Evolutionary conservation across 2,329 filamentous ascomycete genomes (phyloP), one percentile per base, ranked within the genome.

Genomic region (Colletotrichum sublineola): DNA sequence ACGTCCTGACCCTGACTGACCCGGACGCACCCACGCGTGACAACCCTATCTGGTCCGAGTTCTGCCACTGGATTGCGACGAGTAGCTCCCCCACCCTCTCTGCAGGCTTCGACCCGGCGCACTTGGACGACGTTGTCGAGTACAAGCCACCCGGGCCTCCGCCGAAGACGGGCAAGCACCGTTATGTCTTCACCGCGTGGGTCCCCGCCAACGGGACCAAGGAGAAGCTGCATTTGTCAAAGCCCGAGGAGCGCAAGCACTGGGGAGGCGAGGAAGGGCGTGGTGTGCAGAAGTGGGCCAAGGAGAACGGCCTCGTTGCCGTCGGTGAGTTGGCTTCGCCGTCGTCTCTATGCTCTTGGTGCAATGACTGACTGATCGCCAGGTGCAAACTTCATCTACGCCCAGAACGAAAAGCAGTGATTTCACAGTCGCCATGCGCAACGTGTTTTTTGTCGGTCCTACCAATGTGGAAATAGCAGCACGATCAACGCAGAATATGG

Each of bases 21-120:
- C 84, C 84, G 0, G 84, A 86, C 65, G 84, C 84, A 1, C 82
- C 82, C 0, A 84, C 83, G 0, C 80, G 82, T 5, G 77, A 82
- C 52, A 76, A 85, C 67, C 83, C 83, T 3, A 80, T 82, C 68
- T 85, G 82, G 82, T 81, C 82, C 8, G 84, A 86, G 77, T 80
- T 84, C 76, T 86, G 84, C 73, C 84, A 86, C 75, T 85, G 83
- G 82, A 81, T 86, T 58, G 80, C 81, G 4, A 81, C 81, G 0
- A 79, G 79, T 31, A 67, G 82, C 31, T 77, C 77, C 29, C 64
- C 74, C 3, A 57, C 75, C 8, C 46, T 67, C 9, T 75, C 75
- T 12, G 48, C 44, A 8, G 67, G 72, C 1, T 50, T 77, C n/a
- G 64, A 75, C 11, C 53, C 77, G 24, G 73, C 73, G 7, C 74